A percentile compares a stretch with the other conserved stretches of the same genome.
Evolutionary conservation across 1,139 yeast species (phyloP).

Genomic region (Kurtzmaniella quercitrusa): DNA sequence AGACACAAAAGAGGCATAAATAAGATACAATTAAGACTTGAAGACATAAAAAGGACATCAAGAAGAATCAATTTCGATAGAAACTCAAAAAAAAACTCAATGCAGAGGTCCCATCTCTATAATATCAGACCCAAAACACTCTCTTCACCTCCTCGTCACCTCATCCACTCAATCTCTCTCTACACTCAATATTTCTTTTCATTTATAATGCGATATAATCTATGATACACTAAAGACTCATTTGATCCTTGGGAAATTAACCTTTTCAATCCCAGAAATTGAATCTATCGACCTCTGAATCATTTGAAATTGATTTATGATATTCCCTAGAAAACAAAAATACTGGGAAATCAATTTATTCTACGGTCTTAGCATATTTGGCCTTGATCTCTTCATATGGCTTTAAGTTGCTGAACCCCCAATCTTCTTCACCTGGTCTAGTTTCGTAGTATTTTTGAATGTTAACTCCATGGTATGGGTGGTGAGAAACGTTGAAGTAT

Average conservation of each 20-base stretch:
- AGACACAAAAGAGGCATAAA: too few relatives aligned
- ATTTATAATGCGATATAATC: slow-evolving; percentile 1
- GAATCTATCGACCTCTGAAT: background rate
- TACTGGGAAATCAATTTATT: slow-evolving; percentile 12
- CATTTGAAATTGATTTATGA: background rate
- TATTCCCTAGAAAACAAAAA: background rate
- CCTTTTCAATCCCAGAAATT: background rate
- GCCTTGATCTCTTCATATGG: slow-evolving; percentile 46
- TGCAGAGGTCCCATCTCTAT: too few relatives aligned
- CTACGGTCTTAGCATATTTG: slow-evolving; percentile 32
- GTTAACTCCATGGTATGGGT: slow-evolving; percentile 81
- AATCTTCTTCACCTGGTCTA: slow-evolving; percentile 50
- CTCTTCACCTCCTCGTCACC: too few relatives aligned
- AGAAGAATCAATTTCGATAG: too few relatives aligned
- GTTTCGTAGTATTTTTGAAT: slow-evolving; percentile 65
- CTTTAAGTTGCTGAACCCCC: slow-evolving; percentile 43
- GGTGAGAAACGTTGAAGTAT: slow-evolving; percentile 79
- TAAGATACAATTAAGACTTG: too few relatives aligned
- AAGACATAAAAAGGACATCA: too few relatives aligned
- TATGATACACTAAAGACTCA: background rate
- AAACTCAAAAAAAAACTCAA: too few relatives aligned
- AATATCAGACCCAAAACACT: too few relatives aligned
- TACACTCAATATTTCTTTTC: background rate
- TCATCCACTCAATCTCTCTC: too few relatives aligned
- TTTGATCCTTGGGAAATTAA: background rate